Evolutionary conservation across 2,329 filamentous ascomycete species (phyloP).

Genomic region (Fusarium goolgardi): DNA sequence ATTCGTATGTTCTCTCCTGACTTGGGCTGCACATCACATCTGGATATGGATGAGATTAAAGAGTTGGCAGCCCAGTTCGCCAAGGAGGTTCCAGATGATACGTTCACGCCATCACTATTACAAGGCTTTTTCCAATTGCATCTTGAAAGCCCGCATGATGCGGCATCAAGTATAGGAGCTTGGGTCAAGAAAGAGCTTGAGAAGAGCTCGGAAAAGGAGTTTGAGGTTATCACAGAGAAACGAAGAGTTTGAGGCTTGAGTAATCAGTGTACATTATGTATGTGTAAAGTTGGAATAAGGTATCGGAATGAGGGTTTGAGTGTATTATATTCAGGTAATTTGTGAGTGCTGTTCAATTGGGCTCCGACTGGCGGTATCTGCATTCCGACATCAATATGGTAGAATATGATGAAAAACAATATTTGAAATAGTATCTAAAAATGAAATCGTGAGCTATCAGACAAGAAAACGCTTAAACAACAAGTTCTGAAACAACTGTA

Average conservation of each 20-base stretch:
- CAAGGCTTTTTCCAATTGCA: constrained; percentile 62
- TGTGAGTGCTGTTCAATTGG: no score
- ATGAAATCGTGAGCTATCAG: background rate
- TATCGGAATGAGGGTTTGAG: background rate
- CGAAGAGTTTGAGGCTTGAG: constrained; percentile 20
- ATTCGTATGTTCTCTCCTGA: constrained; percentile 59
- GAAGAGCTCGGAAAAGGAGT: constrained; percentile 47
- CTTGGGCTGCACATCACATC: constrained; percentile 41
- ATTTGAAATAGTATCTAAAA: background rate
- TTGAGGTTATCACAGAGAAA: constrained; percentile 44
- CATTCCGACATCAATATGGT: background rate
- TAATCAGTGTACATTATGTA: constrained; percentile 7
- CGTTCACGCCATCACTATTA: constrained; percentile 62
- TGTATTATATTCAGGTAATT: background rate
- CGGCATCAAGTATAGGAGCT: constrained; percentile 48
- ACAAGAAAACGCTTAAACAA: background rate
- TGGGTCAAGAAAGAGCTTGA: constrained; percentile 55
- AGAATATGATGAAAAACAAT: background rate
- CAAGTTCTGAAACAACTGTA: background rate
- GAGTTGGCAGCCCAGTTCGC: constrained; percentile 67
- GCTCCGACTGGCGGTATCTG: background rate
- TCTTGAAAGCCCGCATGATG: constrained; percentile 54
- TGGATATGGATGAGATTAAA: constrained; percentile 48
- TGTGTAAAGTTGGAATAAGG: background rate
- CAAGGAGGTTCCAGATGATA: constrained; percentile 60